A percentile compares a stretch with the other conserved stretches of the same genome.
phyloP scores from a whole-genome alignment of 1,284 basidiomycete species.

The Ustilago tritici region DNA sequence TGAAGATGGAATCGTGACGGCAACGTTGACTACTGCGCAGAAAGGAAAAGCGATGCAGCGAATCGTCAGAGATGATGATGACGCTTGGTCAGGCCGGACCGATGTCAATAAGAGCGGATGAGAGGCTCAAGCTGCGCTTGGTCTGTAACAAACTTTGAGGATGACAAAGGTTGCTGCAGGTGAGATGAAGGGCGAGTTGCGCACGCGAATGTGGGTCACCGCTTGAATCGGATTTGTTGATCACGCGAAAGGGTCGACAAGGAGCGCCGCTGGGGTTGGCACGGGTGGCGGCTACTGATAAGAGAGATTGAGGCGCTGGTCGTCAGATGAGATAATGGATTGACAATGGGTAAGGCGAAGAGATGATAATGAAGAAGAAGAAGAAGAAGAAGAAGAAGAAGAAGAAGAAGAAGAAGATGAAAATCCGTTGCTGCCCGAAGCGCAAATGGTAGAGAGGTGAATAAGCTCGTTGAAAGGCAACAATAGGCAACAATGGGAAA shows the following conservation, averaged over 20 bases:
- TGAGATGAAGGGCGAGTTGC: neutral
- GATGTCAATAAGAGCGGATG: neutral
- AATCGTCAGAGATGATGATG: neutral
- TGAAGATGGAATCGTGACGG: neutral
- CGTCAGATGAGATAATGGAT: neutral
- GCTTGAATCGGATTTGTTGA: neutral
- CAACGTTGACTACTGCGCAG: neutral
- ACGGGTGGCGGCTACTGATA: too few relatives aligned
- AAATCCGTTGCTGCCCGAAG: neutral
- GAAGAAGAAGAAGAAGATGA: neutral
- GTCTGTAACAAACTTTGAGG: neutral
- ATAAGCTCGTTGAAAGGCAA: neutral
- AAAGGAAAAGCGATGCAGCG: neutral
- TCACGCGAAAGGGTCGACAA: neutral
- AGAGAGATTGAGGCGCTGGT: neutral
- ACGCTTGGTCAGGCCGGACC: neutral
- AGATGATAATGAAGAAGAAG: neutral
- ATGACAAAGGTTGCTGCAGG: conserved; percentile 1
- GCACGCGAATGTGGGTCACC: neutral
- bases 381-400: too few relatives aligned
- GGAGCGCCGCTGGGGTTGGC: too few relatives aligned
- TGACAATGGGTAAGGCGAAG: neutral
- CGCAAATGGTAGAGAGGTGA: neutral
- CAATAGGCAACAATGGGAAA: neutral
- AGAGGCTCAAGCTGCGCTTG: neutral